Conservation (phyloP, 306 rosid genomes). For the Trichosanthes cucumerina region DNA sequence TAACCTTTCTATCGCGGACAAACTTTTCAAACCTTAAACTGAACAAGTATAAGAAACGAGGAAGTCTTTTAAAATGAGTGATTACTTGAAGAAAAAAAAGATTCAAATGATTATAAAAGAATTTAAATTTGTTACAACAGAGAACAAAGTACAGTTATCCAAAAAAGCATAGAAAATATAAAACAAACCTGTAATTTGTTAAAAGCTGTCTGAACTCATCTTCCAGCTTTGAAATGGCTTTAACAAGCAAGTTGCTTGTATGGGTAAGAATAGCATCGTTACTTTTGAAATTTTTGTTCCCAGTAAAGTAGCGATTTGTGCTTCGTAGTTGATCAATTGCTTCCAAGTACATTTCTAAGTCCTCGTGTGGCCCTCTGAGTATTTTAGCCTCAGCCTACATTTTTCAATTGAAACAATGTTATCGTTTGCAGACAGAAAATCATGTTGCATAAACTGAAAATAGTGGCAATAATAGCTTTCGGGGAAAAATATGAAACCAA, state of each 20-base stretch:
- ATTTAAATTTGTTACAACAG: background rate
- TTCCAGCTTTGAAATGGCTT: constrained; percentile 87
- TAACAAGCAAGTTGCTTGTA: constrained; percentile 63
- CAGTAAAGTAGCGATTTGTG: constrained; percentile 47
- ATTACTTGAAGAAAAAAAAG: background rate
- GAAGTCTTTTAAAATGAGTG: background rate
- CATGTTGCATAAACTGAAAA: background rate
- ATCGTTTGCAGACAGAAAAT: background rate
- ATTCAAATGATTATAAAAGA: background rate
- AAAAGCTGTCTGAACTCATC: constrained; percentile 85
- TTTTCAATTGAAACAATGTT: constrained; percentile 2
- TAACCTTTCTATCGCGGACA: background rate
- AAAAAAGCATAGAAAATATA: background rate
- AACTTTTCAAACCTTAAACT: background rate
- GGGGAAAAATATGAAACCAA: background rate
- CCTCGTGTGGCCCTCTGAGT: constrained; percentile 90
- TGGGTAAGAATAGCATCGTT: constrained; percentile 53
- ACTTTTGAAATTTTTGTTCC: constrained; percentile 48
- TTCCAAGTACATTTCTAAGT: constrained; percentile 81
- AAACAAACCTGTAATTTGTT: constrained; percentile 64
- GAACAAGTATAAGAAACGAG: background rate
- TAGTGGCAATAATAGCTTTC: background rate
- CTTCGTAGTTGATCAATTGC: constrained; percentile 71
- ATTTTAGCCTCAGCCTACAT: constrained; percentile 94
- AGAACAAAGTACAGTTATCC: background rate